A percentile compares a stretch with the other conserved stretches of the same genome.
Evolutionary conservation across 305 asterid genomes (phyloP).

Genomic region (Solanum hybrid): DNA sequence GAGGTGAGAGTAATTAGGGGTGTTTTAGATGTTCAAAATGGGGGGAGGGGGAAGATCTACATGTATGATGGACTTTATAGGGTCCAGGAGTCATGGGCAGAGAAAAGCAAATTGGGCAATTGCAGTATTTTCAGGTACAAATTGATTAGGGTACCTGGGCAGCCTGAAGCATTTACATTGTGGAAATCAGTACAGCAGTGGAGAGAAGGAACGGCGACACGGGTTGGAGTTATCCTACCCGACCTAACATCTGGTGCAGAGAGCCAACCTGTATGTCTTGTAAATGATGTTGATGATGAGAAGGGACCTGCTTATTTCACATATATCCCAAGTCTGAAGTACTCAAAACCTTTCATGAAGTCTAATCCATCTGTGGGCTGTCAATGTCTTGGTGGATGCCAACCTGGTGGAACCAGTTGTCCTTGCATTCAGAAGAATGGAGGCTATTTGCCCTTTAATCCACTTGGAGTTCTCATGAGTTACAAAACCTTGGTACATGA

Average conservation of each 20-base stretch:
- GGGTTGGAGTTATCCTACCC: constrained; percentile 57
- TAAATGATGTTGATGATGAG: constrained; percentile 79
- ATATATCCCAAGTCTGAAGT: constrained; percentile 47
- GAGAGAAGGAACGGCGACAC: constrained; percentile 54
- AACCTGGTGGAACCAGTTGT: constrained; percentile 58
- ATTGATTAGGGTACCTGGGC: constrained; percentile 66
- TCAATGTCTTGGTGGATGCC: constrained; percentile 67
- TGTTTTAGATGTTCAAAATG: constrained; percentile 32
- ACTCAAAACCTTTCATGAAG: constrained; percentile 37
- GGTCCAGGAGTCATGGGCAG: constrained; percentile 73
- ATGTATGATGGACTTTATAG: constrained; percentile 79
- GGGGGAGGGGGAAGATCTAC: constrained; percentile 58
- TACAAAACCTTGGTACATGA: constrained; percentile 49
- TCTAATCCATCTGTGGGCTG: constrained; percentile 44
- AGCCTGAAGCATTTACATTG: constrained; percentile 58
- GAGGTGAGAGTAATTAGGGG: constrained; percentile 87
- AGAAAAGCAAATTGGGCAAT: constrained; percentile 47
- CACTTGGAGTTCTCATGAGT: constrained; percentile 53
- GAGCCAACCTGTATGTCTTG: constrained; percentile 62
- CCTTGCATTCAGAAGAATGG: constrained; percentile 57
- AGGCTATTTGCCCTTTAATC: constrained; percentile 49
- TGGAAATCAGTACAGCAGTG: constrained; percentile 85
- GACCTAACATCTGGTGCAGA: constrained; percentile 77
- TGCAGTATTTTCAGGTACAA: constrained; percentile 76
- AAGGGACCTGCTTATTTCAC: constrained; percentile 80